Evolutionary conservation across 306 rosid species (phyloP), one percentile per base, ranked within the genome.

Genomic region (Notholithocarpus densiflorus): DNA sequence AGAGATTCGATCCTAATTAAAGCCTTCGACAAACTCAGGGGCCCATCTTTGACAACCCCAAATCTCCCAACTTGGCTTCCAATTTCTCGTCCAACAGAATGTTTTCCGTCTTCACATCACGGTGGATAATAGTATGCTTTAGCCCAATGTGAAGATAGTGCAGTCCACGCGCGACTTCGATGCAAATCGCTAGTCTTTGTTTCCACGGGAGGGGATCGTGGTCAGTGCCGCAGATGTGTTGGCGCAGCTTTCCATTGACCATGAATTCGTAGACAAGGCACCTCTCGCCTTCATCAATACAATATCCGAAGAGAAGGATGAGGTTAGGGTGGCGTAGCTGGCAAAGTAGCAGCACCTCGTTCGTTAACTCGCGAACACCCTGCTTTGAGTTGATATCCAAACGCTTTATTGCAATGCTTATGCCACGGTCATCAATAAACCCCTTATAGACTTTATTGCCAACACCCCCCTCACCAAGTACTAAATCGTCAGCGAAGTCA

Each of bases 81-180:
- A 72, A 84, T 29, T 26, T 80, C 8, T 27, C 4, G 76, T 76
- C 82, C 72, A 72, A 26, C 11, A 82, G 74, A 56, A 81, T 71
- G 45, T 2, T 71, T 0, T 4, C 0, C 3, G 32, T 48, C 11
- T 19, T 32, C 15, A 75, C 15, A 23, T 81, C 13, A 4, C 61
- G 24, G 17, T 71, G 73, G 32, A 75, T 27, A 5, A 75, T 56
- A 43, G 72, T n/a, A 10, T 73, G 71, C 56, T 75, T 82, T 54
- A 76, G 55, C 14, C 83, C 80, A 0, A 72, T 11, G 71, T 84
- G 88, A 81, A 84, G 83, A 32, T 74, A 78, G 56, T 81, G 83
- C n/a, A 81, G 20, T 48, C 83, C 13, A 45, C 52, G 15, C 15
- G 52, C 52, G 13, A 45, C 52, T 45, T 69, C 52, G 4, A 11